Base-by-base conservation (phyloP, 2,329 filamentous ascomycete genomes). In the Trichoderma pleuroti region DNA sequence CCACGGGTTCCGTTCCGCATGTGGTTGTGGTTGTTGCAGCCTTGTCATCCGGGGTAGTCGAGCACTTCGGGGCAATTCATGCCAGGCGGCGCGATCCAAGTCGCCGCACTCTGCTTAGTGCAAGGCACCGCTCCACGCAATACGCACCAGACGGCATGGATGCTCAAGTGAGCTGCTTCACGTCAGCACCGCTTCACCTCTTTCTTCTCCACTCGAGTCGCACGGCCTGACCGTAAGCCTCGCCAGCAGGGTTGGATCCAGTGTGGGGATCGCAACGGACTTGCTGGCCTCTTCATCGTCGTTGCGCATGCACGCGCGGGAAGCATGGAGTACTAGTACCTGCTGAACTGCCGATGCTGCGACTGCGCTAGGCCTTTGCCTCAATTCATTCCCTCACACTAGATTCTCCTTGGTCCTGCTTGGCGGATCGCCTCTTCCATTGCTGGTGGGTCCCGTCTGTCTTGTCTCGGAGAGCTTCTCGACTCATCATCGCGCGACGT, bases 281-380 rank as follows among this genome's bases (percentile, higher is more conserved):
- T 68, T 21, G 60, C 56, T 68, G 66, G 66, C 66, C 66, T 60
- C 66, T 68, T 68, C 54, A 24, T 68, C 52, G 18, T 18, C 54
- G 24, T 28, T 34, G n/a, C 18, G 39, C 39, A 60, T 49, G 65
- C 65, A 68, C 34, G 24, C 36, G 14, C 65, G 65, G 65, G 65
- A 68, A 60, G 39, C 28, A 52, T 42, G 65, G 66, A 68, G 36
- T 21, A 54, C 49, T 54, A 28, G 66, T 60, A 68, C 39, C 30
- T 68, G 39, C 28, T 68, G 24, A 49, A 61, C 56, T 68, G 66
- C 56, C 66, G 66, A 21, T 61, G 39, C 7, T 32, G 34, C n/a
- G 36, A 28, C 56, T 36, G 39, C 66, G 66, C 66, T 68, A 61
- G 28, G 30, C 56, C 16, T 21, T 68, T 34, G 66, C 66, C 39